Evolutionary conservation across 2,329 filamentous ascomycete genomes (phyloP), one percentile per base, ranked within the genome.

Genomic region (Cryphonectria nitschkei): DNA sequence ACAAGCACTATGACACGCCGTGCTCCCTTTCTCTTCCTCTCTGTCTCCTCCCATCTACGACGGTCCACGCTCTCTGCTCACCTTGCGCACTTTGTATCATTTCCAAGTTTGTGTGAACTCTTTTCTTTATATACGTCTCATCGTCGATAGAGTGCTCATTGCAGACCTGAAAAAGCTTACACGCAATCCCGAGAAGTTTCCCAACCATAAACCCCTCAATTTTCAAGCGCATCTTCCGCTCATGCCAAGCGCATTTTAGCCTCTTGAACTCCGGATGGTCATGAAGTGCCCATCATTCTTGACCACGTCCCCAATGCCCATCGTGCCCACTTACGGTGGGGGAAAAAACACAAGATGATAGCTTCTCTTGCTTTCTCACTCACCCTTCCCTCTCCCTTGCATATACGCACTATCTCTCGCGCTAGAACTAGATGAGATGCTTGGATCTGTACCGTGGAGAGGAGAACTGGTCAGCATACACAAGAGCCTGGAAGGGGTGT

Each of bases 371-470:
- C 22, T n/a, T 22, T n/a, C 16, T 50, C 46, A n/a, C 5, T 19
- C 46, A n/a, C 5, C 7, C 22, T 50, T 19, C 1, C 16, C 7
- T 4, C 50, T 22, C 26, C 19, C 26, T 22, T 4, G 1, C 16
- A 60, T 16, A 14, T 6, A 37, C 2, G 29, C 19, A 61, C 37
- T 32, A 22, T 19, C 29, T 34, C 22, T 34, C 61, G 34, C 9
- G 19, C n/a, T 50, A n/a, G 46, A n/a, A 75, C 41, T 86, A 91
- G 77, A 91, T 91, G 75, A 91, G 88, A 83, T 91, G 89, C 86
- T 91, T 91, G 76, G 89, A 91, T 77, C 88, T 90, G 75, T 63
- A n/a, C 19, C 46, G 11, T 41, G 65, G 52, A 52, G 46, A 26
- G 8, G 16, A 7, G 32, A n/a, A 9, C 32, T 5, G n/a, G 63